Evolutionary conservation across 139 green algal species (phyloP).

Genomic region (Chlorella sp.): DNA sequence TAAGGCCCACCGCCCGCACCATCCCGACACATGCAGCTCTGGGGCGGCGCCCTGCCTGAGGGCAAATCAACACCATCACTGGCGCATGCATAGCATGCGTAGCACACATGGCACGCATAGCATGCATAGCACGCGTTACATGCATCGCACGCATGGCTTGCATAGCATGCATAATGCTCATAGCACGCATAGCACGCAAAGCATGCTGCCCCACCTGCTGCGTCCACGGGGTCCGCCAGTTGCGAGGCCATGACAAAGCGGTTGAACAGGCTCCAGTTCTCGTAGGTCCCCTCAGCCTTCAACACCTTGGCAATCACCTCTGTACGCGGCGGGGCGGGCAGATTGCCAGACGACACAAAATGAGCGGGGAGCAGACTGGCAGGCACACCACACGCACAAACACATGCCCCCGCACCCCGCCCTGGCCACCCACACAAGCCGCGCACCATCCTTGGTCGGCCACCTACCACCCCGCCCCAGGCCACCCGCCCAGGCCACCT

Average conservation of each 20-base stretch:
- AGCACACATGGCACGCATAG: too few relatives aligned
- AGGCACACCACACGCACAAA: neutral
- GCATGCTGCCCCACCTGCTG: conserved; percentile 52
- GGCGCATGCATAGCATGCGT: too few relatives aligned
- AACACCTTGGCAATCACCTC: conserved; percentile 51
- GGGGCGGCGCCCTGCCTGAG: too few relatives aligned
- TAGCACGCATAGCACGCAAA: too few relatives aligned
- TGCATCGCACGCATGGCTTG: too few relatives aligned
- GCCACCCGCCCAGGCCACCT: too few relatives aligned
- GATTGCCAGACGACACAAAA: neutral
- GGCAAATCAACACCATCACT: too few relatives aligned
- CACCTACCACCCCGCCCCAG: neutral
- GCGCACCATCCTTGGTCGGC: conserved; percentile 37
- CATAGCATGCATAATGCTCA: too few relatives aligned
- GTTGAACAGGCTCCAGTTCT: conserved; percentile 78
- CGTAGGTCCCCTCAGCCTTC: conserved; percentile 62
- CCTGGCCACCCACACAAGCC: too few relatives aligned
- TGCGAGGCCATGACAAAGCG: conserved; percentile 74
- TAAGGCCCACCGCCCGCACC: neutral
- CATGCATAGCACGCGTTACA: too few relatives aligned
- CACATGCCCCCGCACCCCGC: neutral
- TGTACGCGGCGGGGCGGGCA: conserved; percentile 45
- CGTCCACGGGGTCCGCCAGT: conserved; percentile 71
- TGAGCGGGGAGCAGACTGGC: neutral
- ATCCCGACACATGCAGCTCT: too few relatives aligned